A percentile compares a stretch with the other conserved stretches of the same genome.
These are phyloP conservation scores for Cystofilobasidium bisporidii DNA, from an alignment of 768 basidiomycete species.

Conservation along the genomic window DNA sequence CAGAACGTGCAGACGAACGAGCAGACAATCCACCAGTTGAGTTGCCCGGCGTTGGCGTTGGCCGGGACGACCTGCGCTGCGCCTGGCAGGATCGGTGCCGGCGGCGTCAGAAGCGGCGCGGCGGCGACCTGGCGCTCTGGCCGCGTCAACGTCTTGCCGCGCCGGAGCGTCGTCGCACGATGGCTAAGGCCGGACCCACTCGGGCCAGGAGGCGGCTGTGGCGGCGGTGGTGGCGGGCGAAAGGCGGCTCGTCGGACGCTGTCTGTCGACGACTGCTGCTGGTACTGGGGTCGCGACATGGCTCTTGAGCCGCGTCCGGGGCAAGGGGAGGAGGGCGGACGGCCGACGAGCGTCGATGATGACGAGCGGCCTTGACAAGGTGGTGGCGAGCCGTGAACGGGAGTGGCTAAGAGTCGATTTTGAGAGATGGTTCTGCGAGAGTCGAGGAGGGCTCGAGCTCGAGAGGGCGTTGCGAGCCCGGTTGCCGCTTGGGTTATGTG, in stretches of 20 bases:
- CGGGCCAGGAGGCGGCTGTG: neutral
- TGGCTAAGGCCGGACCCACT: neutral
- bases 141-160: constrained; percentile 90
- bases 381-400: too few species aligned
- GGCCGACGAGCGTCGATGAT: too few species aligned
- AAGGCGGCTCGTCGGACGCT: neutral
- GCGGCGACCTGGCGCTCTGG: constrained; percentile 92
- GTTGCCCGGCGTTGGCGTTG: constrained; percentile 28
- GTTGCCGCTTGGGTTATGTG: too few species aligned
- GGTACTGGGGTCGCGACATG: constrained; percentile 1
- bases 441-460: too few species aligned
- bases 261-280: neutral
- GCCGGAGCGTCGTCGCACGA: constrained; percentile 31
- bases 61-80: constrained; percentile 24
- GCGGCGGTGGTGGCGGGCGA: constrained; percentile 13
- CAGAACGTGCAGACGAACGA: constrained; percentile 75
- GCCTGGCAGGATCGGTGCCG: constrained; percentile 43
- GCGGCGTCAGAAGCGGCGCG: constrained; percentile 84
- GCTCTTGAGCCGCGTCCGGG: too few species aligned
- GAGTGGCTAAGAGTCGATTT: too few species aligned
- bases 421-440: too few species aligned
- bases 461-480: too few species aligned
- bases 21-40: constrained; percentile 66
- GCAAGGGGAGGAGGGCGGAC: neutral
- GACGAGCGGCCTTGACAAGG: too few species aligned